These are phyloP conservation scores for Hypomyces perniciosus DNA, from an alignment of 2,329 filamentous ascomycete genomes.

Conservation along the genomic window DNA sequence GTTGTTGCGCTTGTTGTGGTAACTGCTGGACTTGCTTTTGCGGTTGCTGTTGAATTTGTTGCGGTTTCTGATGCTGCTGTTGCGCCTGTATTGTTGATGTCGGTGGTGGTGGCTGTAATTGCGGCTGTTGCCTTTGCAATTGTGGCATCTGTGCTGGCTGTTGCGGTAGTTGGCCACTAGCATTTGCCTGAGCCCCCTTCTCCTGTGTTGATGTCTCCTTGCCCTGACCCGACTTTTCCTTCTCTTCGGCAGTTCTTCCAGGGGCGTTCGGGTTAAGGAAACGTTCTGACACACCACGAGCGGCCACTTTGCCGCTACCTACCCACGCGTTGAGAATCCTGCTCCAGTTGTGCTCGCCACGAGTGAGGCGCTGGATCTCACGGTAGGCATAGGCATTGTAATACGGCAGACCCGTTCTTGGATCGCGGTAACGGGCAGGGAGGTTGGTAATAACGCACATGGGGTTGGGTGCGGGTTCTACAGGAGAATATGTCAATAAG, in stretches of 20 bases:
- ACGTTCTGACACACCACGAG: conserved; percentile 71
- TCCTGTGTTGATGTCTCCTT: conserved; percentile 6
- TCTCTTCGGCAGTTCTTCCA: conserved; percentile 16
- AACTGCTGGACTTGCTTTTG: background rate
- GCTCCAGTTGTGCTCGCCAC: conserved; percentile 78
- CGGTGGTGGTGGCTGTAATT: conserved; percentile 1
- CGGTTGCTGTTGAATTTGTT: background rate
- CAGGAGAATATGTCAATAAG: conserved; percentile 2
- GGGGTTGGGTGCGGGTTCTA: conserved; percentile 46
- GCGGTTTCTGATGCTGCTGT: conserved; percentile 5
- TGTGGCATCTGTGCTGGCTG: background rate
- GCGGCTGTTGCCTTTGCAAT: background rate
- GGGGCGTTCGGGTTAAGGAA: conserved; percentile 47
- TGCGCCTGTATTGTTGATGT: background rate
- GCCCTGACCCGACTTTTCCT: conserved; percentile 9
- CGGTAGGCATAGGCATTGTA: conserved; percentile 73
- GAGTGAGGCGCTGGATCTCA: conserved; percentile 68
- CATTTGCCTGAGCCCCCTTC: conserved; percentile 1
- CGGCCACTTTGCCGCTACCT: conserved; percentile 58
- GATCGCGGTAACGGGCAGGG: conserved; percentile 77
- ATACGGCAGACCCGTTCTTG: conserved; percentile 76
- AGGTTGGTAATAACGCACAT: conserved; percentile 79
- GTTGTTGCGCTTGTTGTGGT: conserved; percentile 2
- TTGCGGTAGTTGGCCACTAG: background rate
- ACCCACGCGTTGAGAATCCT: conserved; percentile 76